phyloP scores from a whole-genome alignment of 1,284 basidiomycete genomes.

The Malassezia equina region DNA sequence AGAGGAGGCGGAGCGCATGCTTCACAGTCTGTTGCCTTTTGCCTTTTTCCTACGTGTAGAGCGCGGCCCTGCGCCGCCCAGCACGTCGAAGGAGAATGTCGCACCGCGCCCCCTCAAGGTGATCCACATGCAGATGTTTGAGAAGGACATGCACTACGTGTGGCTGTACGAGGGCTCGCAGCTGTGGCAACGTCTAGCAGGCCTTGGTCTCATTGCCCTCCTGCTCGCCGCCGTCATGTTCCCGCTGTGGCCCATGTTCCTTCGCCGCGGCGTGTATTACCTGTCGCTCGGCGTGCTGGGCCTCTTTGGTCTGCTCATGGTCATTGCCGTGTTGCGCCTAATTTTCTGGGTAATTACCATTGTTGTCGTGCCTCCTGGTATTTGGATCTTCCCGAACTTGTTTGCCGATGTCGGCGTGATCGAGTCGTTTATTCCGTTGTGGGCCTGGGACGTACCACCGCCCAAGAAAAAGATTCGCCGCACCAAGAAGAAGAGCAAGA shows the following conservation, averaged over 20 bases:
- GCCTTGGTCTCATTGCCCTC: constrained; percentile 77
- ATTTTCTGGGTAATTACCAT: constrained; percentile 92
- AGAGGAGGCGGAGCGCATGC: constrained; percentile 66
- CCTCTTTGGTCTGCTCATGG: constrained; percentile 82
- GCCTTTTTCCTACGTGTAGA: constrained; percentile 48
- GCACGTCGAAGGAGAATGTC: constrained; percentile 26
- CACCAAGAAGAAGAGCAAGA: constrained; percentile 18
- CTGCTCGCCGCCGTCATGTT: constrained; percentile 98
- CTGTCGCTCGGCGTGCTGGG: constrained; percentile 77
- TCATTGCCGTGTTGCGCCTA: constrained; percentile 76
- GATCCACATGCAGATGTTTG: constrained; percentile 63
- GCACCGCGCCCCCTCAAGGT: constrained; percentile 52
- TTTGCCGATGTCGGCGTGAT: constrained; percentile 98
- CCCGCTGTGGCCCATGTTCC: constrained; percentile 86
- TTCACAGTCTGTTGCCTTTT: constrained; percentile 65
- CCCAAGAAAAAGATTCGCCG: constrained; percentile 51
- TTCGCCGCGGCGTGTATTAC: constrained; percentile 95
- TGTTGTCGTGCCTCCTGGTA: constrained; percentile 73
- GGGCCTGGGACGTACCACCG: constrained; percentile 89
- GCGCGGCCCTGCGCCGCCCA: constrained; percentile 61
- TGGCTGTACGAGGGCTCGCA: constrained; percentile 97
- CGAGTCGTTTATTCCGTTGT: constrained; percentile 91
- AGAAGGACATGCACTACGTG: constrained; percentile 56
- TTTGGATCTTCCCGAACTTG: constrained; percentile 97
- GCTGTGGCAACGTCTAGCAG: constrained; percentile 84